Percentiles rank a stretch among this genome's conserved stretches.
phyloP scores from a whole-genome alignment of 2,329 filamentous ascomycete genomes.

The Verticillium isaacii region DNA sequence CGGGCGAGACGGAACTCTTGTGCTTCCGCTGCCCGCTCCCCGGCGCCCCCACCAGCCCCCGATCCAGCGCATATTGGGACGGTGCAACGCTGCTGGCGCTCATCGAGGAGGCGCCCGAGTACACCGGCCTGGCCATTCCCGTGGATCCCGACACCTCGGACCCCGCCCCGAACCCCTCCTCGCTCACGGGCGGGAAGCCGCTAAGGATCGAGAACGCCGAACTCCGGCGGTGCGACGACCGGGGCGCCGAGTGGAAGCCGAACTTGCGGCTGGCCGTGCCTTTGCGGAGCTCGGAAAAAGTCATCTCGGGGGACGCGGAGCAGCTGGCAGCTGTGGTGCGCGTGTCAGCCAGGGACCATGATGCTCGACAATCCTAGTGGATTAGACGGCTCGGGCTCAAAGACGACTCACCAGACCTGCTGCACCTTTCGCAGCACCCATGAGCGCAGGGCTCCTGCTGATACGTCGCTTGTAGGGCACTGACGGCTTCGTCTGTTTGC shows the following conservation, averaged over 20 bases:
- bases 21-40: neutral
- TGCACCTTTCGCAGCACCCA: slow-evolving; percentile 46
- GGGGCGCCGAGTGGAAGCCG: slow-evolving; percentile 22
- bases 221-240: slow-evolving; percentile 22
- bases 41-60: neutral
- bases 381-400: no score
- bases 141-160: neutral
- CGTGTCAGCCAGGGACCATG: neutral
- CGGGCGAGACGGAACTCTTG: neutral
- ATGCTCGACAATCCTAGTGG: no score
- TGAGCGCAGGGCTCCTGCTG: slow-evolving; percentile 37
- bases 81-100: neutral
- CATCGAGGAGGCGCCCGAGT: neutral
- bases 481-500: slow-evolving; percentile 19
- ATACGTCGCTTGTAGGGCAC: neutral
- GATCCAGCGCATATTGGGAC: neutral
- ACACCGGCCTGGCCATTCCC: neutral
- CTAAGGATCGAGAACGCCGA: slow-evolving; percentile 13
- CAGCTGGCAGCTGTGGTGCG: slow-evolving; percentile 21
- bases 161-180: neutral
- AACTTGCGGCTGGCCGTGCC: slow-evolving; percentile 30
- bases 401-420: slow-evolving; percentile 32
- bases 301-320: slow-evolving; percentile 21
- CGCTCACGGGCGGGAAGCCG: neutral
- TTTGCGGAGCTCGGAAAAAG: slow-evolving; percentile 30